These are phyloP conservation scores for Basipetospora chlamydospora DNA, from an alignment of 2,329 filamentous ascomycete genomes.

Conservation along the genomic window DNA sequence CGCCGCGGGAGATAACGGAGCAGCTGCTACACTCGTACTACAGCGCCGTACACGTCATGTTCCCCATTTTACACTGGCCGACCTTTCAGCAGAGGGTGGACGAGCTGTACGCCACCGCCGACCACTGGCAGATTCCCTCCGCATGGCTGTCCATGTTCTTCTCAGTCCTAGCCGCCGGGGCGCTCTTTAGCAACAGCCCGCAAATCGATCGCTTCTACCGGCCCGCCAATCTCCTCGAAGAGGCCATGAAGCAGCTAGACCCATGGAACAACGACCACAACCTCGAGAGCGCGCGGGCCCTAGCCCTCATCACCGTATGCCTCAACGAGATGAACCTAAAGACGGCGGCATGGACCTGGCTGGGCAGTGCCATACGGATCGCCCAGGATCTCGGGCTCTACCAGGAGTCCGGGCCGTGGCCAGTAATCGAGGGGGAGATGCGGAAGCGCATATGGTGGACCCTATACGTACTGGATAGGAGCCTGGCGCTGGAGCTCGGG, in stretches of 20 bases:
- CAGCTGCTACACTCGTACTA: slow-evolving; percentile 64
- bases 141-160: slow-evolving; percentile 74
- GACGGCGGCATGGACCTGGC: slow-evolving; percentile 74
- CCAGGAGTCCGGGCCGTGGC: slow-evolving; percentile 56
- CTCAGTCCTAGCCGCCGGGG: slow-evolving; percentile 68
- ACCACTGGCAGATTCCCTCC: slow-evolving; percentile 36
- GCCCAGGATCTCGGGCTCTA: slow-evolving; percentile 78
- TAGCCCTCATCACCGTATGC: slow-evolving; percentile 63
- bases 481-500: slow-evolving; percentile 66
- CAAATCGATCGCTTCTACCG: slow-evolving; percentile 37
- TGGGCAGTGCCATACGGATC: slow-evolving; percentile 64
- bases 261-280: slow-evolving; percentile 69
- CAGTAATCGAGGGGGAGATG: slow-evolving; percentile 67
- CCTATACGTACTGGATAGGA: slow-evolving; percentile 76
- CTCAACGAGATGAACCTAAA: slow-evolving; percentile 77
- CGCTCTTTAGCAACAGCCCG: slow-evolving; percentile 51
- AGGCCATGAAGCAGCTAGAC: slow-evolving; percentile 55
- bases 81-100: slow-evolving; percentile 66
- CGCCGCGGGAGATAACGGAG: slow-evolving; percentile 55
- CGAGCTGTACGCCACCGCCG: slow-evolving; percentile 54
- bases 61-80: slow-evolving; percentile 81
- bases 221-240: slow-evolving; percentile 53
- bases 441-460: slow-evolving; percentile 86
- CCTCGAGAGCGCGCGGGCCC: slow-evolving; percentile 59
- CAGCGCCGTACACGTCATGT: slow-evolving; percentile 59